Percentiles rank a stretch among this genome's conserved stretches.
Conservation (phyloP, 352 stramenopile species). For the Peronospora tabacina region DNA sequence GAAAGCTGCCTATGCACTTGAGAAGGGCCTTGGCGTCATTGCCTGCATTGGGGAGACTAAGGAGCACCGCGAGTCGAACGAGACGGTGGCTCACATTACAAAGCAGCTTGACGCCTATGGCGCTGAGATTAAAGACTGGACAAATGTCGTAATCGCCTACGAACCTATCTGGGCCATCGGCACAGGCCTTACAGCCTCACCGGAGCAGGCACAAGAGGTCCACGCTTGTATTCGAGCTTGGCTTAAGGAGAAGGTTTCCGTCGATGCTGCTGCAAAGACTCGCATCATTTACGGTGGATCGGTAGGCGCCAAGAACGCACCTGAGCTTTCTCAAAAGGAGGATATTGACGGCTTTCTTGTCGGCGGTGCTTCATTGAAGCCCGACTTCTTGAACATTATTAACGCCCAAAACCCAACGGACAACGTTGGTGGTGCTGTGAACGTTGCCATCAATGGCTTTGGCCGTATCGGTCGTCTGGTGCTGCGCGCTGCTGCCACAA, state of each 20-base stretch:
- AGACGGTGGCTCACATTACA: conserved; percentile 92
- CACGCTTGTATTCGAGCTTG: conserved; percentile 93
- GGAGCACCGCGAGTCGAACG: conserved; percentile 85
- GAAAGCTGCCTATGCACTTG: conserved; percentile 91
- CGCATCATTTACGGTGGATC: conserved; percentile 98
- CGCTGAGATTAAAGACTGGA: conserved; percentile 88
- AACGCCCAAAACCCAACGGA: conserved; percentile 73
- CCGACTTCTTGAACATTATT: conserved; percentile 97
- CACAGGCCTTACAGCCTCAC: conserved; percentile 95
- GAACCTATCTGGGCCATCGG: conserved; percentile 97
- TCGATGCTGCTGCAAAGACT: conserved; percentile 87
- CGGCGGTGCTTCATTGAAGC: conserved; percentile 95
- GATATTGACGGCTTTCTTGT: conserved; percentile 99
- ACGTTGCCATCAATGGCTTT: conserved; percentile 98
- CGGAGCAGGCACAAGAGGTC: conserved; percentile 97
- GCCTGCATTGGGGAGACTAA: conserved; percentile 97
- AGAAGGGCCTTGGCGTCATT: conserved; percentile 92
- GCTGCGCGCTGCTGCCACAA: conserved; percentile 85
- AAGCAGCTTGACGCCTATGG: conserved; percentile 90
- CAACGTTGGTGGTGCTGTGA: conserved; percentile 66
- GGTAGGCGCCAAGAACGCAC: conserved; percentile 89
- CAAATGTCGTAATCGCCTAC: conserved; percentile 94
- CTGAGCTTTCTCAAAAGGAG: conserved; percentile 88
- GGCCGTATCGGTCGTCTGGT: conserved; percentile 97
- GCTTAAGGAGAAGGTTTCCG: conserved; percentile 88